phyloP scores from a whole-genome alignment of 106 monocot species.

The Gastrodia elata region DNA sequence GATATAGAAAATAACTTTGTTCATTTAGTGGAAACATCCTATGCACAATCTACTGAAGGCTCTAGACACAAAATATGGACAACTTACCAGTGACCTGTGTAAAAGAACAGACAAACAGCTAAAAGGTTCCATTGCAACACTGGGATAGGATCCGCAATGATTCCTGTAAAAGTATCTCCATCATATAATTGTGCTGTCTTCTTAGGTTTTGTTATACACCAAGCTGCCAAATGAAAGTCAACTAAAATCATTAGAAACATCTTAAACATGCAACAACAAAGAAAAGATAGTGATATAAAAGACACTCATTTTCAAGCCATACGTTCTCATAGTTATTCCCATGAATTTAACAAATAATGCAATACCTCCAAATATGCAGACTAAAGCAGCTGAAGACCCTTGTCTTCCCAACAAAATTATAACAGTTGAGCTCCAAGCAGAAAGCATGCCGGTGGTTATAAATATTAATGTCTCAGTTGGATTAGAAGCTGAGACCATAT shows the following conservation, averaged over 20 bases:
- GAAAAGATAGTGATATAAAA: neutral
- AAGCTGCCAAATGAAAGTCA: constrained; percentile 37
- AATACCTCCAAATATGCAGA: constrained; percentile 69
- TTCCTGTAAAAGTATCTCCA: constrained; percentile 12
- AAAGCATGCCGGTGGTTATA: constrained; percentile 39
- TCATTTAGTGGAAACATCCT: neutral
- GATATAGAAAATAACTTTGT: neutral
- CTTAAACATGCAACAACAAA: neutral
- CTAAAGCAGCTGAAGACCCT: constrained; percentile 56
- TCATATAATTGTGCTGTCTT: constrained; percentile 7
- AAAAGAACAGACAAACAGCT: constrained; percentile 76
- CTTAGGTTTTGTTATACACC: constrained; percentile 52
- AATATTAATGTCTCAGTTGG: constrained; percentile 16
- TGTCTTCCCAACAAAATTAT: constrained; percentile 81
- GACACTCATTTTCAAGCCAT: neutral
- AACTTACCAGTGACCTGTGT: constrained; percentile 83
- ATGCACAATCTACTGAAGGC: neutral
- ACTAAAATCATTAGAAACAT: constrained; percentile 1
- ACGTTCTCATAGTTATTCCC: neutral
- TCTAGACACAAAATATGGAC: neutral
- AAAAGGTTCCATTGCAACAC: constrained; percentile 80
- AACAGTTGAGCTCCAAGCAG: constrained; percentile 74
- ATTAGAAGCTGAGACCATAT: constrained; percentile 12
- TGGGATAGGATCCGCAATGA: constrained; percentile 33
- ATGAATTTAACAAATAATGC: constrained; percentile 10